phyloP scores from a whole-genome alignment of 2,329 filamentous ascomycete genomes.

The Alternaria ethzedia region DNA sequence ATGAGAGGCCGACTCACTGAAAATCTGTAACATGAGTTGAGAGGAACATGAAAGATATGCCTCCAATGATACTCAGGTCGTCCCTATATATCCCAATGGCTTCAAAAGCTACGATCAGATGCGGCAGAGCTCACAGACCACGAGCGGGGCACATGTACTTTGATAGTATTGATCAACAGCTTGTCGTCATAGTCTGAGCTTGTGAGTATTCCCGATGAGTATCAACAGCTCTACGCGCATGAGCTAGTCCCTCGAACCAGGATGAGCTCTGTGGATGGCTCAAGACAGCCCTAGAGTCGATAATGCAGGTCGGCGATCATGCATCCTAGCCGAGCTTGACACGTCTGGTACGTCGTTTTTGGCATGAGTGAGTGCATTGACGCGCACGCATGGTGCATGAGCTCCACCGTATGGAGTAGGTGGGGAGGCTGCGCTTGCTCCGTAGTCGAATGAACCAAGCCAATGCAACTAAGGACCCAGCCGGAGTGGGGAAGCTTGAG shows the following conservation, averaged over 20 bases:
- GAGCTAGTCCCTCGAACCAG: slow-evolving; percentile 12
- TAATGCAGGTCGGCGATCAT: slow-evolving; percentile 15
- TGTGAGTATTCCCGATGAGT: not conserved
- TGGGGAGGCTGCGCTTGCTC: slow-evolving; percentile 3
- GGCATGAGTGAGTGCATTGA: slow-evolving; percentile 5
- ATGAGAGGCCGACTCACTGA: slow-evolving; percentile 14
- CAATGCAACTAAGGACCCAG: not conserved
- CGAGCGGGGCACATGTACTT: slow-evolving; percentile 18
- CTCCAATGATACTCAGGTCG: not conserved
- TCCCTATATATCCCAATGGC: slow-evolving; percentile 11
- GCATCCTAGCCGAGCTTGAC: slow-evolving; percentile 1
- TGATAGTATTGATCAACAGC: slow-evolving; percentile 13
- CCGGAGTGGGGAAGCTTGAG: not conserved
- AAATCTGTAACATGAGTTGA: slow-evolving; percentile 30
- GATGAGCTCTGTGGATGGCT: slow-evolving; percentile 9
- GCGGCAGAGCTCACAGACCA: slow-evolving; percentile 9
- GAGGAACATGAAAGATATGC: slow-evolving; percentile 2
- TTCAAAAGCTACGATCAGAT: slow-evolving; percentile 8
- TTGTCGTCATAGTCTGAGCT: slow-evolving; percentile 2
- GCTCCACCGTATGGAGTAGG: not conserved
- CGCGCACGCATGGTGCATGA: slow-evolving; percentile 1
- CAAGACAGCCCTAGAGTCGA: slow-evolving; percentile 1
- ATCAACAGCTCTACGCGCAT: slow-evolving; percentile 3
- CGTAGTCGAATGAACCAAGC: not conserved
- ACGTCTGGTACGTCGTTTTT: not conserved